Evolutionary conservation across 345 rosid genomes (phyloP).

Genomic region (Nephelium lappaceum): DNA sequence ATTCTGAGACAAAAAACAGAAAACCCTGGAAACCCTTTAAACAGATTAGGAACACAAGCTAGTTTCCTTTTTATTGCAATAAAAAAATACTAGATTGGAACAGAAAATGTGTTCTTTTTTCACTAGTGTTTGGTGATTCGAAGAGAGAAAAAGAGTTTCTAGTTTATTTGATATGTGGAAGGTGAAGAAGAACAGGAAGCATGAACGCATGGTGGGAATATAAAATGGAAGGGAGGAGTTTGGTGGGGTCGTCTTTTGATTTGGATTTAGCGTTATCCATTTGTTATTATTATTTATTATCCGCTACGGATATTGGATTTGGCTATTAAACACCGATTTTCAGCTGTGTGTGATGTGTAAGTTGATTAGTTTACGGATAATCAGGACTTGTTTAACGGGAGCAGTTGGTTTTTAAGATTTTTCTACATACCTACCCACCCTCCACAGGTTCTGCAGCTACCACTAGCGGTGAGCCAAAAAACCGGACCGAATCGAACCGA

Average conservation of each 20-base stretch:
- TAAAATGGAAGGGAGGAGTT: not conserved
- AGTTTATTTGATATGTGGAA: not conserved
- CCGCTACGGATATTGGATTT: not conserved
- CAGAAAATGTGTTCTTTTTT: not conserved
- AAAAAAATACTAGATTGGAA: not conserved
- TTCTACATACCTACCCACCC: too few relatives aligned
- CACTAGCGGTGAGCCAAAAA: too few relatives aligned
- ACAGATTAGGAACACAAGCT: too few relatives aligned
- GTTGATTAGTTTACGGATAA: conserved; percentile 15
- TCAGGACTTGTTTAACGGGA: not conserved
- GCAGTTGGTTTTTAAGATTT: too few relatives aligned
- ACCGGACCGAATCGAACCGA: too few relatives aligned
- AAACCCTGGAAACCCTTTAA: too few relatives aligned
- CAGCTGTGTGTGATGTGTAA: not conserved
- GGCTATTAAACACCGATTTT: not conserved
- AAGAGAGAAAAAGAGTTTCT: not conserved
- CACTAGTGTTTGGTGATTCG: not conserved
- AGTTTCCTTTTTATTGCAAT: too few relatives aligned
- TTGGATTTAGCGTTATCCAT: conserved; percentile 33
- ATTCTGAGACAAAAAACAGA: too few relatives aligned
- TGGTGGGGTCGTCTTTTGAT: conserved; percentile 18
- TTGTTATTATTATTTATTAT: too few relatives aligned
- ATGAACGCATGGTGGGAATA: not conserved
- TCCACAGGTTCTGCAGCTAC: too few relatives aligned
- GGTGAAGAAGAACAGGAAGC: conserved; percentile 2